phyloP scores from a whole-genome alignment of 495 filamentous ascomycete genomes.

The Penicillium herquei region DNA sequence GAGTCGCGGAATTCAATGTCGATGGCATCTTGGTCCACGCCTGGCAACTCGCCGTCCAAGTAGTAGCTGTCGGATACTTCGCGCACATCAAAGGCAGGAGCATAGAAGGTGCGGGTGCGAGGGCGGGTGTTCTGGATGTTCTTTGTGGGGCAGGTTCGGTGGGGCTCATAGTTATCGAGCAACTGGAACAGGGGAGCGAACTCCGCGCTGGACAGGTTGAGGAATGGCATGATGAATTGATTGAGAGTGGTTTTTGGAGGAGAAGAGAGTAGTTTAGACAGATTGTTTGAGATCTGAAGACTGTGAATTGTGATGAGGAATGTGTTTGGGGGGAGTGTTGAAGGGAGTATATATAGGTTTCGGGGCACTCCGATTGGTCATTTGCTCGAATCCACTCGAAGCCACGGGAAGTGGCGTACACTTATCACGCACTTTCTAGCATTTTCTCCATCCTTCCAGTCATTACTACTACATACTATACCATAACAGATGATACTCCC shows the following conservation, averaged over 20 bases:
- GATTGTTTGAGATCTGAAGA: neutral
- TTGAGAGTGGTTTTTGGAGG: neutral
- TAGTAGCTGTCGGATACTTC: constrained; percentile 68
- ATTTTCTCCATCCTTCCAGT: too few species aligned
- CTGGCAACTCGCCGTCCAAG: constrained; percentile 86
- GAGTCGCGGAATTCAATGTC: constrained; percentile 82
- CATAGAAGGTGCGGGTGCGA: constrained; percentile 49
- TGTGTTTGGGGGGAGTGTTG: too few species aligned
- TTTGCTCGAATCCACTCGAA: too few species aligned
- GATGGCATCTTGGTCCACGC: constrained; percentile 73
- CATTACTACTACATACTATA: too few species aligned
- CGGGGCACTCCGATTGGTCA: neutral
- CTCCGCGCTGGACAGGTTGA: constrained; percentile 51
- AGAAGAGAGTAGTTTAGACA: neutral
- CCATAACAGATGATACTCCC: too few species aligned
- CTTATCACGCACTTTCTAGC: too few species aligned
- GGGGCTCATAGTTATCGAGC: constrained; percentile 65
- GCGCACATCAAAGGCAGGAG: constrained; percentile 77
- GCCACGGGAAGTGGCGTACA: too few species aligned
- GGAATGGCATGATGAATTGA: constrained; percentile 61
- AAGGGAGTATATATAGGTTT: neutral
- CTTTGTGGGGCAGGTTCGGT: constrained; percentile 28
- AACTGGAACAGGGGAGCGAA: constrained; percentile 71
- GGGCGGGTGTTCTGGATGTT: constrained; percentile 15
- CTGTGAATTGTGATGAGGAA: neutral